A percentile compares a stretch with the other conserved stretches of the same genome.
Conservation (phyloP, 2,329 filamentous ascomycete genomes). For the Beauveria rudraprayagi region DNA sequence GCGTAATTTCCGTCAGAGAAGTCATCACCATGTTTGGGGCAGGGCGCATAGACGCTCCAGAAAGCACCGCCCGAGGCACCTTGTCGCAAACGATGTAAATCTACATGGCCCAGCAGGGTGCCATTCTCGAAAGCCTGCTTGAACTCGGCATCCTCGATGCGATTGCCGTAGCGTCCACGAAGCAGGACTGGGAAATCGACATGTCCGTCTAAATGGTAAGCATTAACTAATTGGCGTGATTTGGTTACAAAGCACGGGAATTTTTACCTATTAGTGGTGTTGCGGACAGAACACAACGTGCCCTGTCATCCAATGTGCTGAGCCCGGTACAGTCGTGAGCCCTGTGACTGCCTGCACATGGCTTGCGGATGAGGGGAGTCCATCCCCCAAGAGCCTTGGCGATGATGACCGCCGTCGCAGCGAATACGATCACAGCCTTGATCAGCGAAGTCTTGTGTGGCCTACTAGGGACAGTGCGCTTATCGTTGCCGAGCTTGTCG, state of each 20-base stretch:
- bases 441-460: background rate
- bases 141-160: constrained; percentile 69
- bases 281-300: background rate
- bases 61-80: constrained; percentile 80
- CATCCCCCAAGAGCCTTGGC: background rate
- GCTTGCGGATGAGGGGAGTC: background rate
- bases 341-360: background rate
- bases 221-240: background rate
- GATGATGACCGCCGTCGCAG: background rate
- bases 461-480: background rate
- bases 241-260: background rate
- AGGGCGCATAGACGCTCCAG: constrained; percentile 80
- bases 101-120: constrained; percentile 61
- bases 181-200: constrained; percentile 77
- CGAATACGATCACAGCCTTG: background rate
- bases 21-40: constrained; percentile 63
- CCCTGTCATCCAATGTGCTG: background rate
- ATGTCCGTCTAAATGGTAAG: constrained; percentile 61
- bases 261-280: constrained; percentile 4
- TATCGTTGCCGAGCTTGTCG: background rate
- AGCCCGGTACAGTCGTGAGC: background rate
- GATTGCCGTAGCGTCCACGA: constrained; percentile 59
- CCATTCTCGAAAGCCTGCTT: constrained; percentile 66
- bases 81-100: constrained; percentile 64
- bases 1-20: constrained; percentile 68